Base-by-base conservation (phyloP, 208 protist genomes). In the Polymyxa betae region DNA sequence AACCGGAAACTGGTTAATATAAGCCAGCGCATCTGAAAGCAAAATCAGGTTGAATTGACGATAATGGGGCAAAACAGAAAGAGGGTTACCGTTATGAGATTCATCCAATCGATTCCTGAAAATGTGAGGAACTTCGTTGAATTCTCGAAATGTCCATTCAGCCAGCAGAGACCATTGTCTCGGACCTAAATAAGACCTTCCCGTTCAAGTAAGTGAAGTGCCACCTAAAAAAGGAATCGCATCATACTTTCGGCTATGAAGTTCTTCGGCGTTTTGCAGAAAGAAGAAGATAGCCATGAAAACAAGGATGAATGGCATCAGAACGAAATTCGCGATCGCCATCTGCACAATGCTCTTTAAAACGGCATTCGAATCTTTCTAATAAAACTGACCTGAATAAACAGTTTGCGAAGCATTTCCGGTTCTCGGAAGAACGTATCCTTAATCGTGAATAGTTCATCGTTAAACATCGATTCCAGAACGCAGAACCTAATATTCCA, bases 211-310 rank as follows among this genome's bases (percentile, higher is more conserved):
- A 60, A 24, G 5, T 60, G 49, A 24, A 60, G 49, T 24, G 12
- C 24, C 49, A 60, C 49, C 49, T 29, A 60, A 60, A 60, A 29
- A 60, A 29, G 24, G 49, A 24, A 5, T 60, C 12, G 24, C 24
- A 29, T 60, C 49, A 29, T 60, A 60, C 49, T 60, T 60, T 43
- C 72, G 5, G 72, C 72, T 82, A 43, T 82, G 72, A 20, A 82
- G n/a, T 82, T 82, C 72, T 43, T 82, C 72, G 35, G 72, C 72
- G n/a, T 82, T 82, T 43, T 82, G 5, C 16, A 82, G 72, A 43
- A 82, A 82, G n/a, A 82, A 82, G 72, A 82, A 82, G 16, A 82
- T 82, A n/a, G 35, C 35, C 72, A 82, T 82, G 72, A 82, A 82
- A n/a, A 82, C 10, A 5, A 82, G n/a, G n/a, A 82, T 82, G 40